Conservation (phyloP, 139 green algal genomes). For the Parachlorella kessleri region DNA sequence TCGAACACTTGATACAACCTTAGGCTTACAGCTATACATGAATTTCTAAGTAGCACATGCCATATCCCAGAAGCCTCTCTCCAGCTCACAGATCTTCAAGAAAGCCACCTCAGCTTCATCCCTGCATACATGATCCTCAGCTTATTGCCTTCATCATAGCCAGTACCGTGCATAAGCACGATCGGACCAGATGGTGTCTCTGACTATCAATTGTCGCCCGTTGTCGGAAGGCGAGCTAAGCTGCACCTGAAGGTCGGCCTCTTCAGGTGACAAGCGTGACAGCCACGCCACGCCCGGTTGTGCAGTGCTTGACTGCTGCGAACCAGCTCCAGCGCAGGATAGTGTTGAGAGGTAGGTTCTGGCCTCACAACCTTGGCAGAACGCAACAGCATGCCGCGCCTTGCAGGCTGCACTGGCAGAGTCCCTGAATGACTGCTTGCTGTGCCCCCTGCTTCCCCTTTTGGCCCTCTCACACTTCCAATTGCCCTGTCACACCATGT, state of each 20-base stretch:
- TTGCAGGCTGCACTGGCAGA: neutral
- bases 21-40: too few relatives aligned
- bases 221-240: neutral
- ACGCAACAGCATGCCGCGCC: neutral
- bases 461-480: neutral
- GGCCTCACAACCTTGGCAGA: neutral
- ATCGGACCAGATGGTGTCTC: neutral
- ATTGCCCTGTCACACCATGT: neutral
- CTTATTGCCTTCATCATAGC: too few relatives aligned
- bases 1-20: too few relatives aligned
- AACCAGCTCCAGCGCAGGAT: neutral
- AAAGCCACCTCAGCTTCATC: slow-evolving; percentile 4
- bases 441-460: neutral
- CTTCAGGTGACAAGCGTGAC: too few relatives aligned
- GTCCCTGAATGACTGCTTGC: neutral
- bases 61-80: slow-evolving; percentile 28
- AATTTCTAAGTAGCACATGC: too few relatives aligned
- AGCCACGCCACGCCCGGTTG: neutral
- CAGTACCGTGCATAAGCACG: neutral
- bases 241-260: neutral
- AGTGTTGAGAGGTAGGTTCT: neutral
- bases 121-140: neutral
- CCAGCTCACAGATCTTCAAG: slow-evolving; percentile 10
- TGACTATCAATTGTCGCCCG: neutral
- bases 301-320: too few relatives aligned